phyloP scores from a whole-genome alignment of 352 stramenopile genomes.

The Phytopythium boreale region DNA sequence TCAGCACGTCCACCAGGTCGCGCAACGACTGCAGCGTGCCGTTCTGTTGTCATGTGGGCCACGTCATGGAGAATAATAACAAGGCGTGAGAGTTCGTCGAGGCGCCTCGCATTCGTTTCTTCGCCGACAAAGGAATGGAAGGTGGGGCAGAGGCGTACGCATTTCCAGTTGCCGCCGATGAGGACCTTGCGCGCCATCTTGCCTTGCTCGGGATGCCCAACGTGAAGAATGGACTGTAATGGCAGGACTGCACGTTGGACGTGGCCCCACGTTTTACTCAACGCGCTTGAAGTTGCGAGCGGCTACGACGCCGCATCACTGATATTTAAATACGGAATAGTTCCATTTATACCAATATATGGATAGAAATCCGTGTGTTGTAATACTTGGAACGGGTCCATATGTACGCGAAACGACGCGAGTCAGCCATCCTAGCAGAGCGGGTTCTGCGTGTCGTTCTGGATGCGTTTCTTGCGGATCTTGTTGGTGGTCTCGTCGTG shows the following conservation, averaged over 20 bases:
- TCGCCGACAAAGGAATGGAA: too few relatives aligned
- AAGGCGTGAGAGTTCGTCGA: not conserved
- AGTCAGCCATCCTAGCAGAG: too few relatives aligned
- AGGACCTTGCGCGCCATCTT: conserved; percentile 75
- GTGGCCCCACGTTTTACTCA: not conserved
- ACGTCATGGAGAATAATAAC: not conserved
- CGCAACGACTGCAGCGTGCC: conserved; percentile 81
- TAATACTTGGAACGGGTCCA: not conserved
- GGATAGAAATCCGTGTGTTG: not conserved
- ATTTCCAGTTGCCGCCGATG: conserved; percentile 95
- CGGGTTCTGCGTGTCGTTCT: conserved; percentile 13
- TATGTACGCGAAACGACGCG: not conserved
- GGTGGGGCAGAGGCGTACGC: conserved; percentile 39
- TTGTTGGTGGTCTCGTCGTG: conserved; percentile 10
- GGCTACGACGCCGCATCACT: not conserved
- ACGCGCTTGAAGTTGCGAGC: not conserved
- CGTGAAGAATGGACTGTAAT: not conserved
- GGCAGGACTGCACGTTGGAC: too few relatives aligned
- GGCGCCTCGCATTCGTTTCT: too few relatives aligned
- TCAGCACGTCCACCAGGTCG: conserved; percentile 85
- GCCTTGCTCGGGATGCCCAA: not conserved
- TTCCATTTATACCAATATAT: not conserved
- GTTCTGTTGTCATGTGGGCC: conserved; percentile 28
- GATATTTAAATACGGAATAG: not conserved
- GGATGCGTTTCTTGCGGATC: not conserved